Evolutionary conservation across 306 rosid genomes (phyloP), one percentile per base, ranked within the genome.

Genomic region (Casuarina glauca): DNA sequence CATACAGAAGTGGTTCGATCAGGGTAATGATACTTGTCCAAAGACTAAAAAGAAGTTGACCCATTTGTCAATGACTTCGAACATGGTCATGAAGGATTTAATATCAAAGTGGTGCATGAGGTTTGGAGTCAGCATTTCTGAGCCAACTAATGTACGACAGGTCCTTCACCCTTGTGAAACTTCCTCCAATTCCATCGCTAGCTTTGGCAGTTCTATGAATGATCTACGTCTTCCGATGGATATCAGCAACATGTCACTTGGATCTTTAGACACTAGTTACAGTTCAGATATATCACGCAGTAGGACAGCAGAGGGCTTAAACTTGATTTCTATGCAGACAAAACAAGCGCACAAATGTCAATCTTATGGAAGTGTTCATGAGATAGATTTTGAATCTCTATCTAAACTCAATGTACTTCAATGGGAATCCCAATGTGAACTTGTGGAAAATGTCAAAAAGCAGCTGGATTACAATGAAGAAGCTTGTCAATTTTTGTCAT

Each of bases 1-100:
- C 96, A 93, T 93, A 82, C 89, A 82, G 74, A 96, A 91, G 79
- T 96, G 98, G 99, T 90, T 96, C 80, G 85, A 81, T 53, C 96
- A 90, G 84, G 93, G 96, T 51, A 78, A 90, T 70, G 86, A 84
- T 78, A 79, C 54, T 26, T 96, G 99, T 73, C 99, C 98, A 15
- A 83, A 84, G 85, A 96, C 91, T 54, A 55, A 77, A 72, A 68
- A 69, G 79, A 86, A 85, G 82, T 74, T 96, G 35, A n/a, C 80
- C 46, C 68, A 86, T 73, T 64, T 73, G 77, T 75, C 79, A 45
- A 61, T 87, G 88, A 96, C 91, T 63, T 90, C 97, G 58, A 86
- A 96, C 69, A 42, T 57, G 36, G 80, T 15, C 80, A 75, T 96
- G 89, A 93, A 88, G 89, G 90, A 89, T 39, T 62, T 86, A 17